Conservation (phyloP, 164 flowering plant genomes). For the Santalum album region DNA sequence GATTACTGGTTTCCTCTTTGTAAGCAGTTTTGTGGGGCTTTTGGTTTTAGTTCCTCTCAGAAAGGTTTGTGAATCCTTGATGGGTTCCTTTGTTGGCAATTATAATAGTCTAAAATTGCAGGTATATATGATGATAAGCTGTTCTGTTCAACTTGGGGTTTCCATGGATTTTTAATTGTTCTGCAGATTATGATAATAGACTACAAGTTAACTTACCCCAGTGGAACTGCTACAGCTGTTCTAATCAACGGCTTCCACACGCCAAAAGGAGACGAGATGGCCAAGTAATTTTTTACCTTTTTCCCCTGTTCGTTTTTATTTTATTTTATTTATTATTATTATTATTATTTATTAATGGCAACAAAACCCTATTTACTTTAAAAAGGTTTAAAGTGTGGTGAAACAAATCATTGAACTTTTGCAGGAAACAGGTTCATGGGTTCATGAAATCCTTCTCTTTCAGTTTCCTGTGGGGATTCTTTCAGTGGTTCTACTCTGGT, state of each 20-base stretch:
- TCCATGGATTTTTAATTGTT: not conserved
- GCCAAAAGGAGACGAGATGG: slow-evolving; percentile 41
- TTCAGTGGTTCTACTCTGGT: slow-evolving; percentile 61
- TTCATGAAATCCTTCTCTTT: slow-evolving; percentile 38
- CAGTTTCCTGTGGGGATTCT: slow-evolving; percentile 52
- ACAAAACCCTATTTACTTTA: too few species aligned
- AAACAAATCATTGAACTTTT: not conserved
- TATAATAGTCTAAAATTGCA: not conserved
- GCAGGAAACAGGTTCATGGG: slow-evolving; percentile 51
- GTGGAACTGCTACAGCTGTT: slow-evolving; percentile 64
- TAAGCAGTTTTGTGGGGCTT: slow-evolving; percentile 53
- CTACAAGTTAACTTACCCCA: slow-evolving; percentile 51
- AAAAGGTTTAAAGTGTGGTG: not conserved
- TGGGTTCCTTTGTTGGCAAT: too few species aligned
- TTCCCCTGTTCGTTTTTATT: not conserved
- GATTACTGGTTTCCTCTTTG: slow-evolving; percentile 57
- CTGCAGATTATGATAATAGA: slow-evolving; percentile 60
- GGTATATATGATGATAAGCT: not conserved
- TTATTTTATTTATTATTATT: too few species aligned
- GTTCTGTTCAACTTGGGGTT: too few species aligned
- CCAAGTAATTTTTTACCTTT: slow-evolving; percentile 31
- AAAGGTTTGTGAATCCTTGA: slow-evolving; percentile 32
- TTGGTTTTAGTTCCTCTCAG: slow-evolving; percentile 57
- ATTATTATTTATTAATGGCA: too few species aligned
- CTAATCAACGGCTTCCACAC: slow-evolving; percentile 67